A percentile compares a stretch with the other conserved stretches of the same genome.
These are phyloP conservation scores for Capronia americana DNA, from an alignment of 2,329 filamentous ascomycete species.

Conservation along the genomic window DNA sequence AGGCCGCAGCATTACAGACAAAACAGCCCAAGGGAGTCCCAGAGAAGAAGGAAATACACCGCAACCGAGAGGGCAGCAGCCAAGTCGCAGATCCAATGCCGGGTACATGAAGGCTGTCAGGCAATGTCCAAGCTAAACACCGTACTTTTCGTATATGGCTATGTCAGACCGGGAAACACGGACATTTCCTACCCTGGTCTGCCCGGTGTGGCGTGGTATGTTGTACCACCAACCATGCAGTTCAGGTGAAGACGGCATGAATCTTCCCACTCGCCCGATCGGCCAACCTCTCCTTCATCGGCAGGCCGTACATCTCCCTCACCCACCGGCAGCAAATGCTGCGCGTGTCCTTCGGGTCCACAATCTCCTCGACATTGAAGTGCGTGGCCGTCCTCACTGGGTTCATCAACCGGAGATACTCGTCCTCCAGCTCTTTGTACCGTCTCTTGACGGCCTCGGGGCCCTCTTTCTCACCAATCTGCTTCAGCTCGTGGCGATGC, in stretches of 20 bases:
- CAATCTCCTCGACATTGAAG: conserved; percentile 69
- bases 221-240: too few species aligned
- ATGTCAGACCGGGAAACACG: neutral
- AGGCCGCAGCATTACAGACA: neutral
- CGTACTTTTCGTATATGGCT: neutral
- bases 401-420: conserved; percentile 68
- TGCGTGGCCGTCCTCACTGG: conserved; percentile 68
- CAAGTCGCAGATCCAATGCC: neutral
- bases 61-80: neutral
- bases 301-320: conserved; percentile 60
- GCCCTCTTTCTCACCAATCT: conserved; percentile 56
- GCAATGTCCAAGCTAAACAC: neutral
- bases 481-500: conserved; percentile 64
- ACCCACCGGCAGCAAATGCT: conserved; percentile 62
- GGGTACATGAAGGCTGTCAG: neutral
- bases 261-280: conserved; percentile 52
- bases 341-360: conserved; percentile 67
- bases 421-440: conserved; percentile 64
- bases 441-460: conserved; percentile 60
- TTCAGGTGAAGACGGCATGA: conserved; percentile 47
- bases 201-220: too few species aligned
- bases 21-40: neutral
- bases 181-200: neutral
- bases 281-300: conserved; percentile 57
- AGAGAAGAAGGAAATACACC: neutral